phyloP scores from a whole-genome alignment of 192 early-diverging fungal genomes.

The Dispira parvispora region DNA sequence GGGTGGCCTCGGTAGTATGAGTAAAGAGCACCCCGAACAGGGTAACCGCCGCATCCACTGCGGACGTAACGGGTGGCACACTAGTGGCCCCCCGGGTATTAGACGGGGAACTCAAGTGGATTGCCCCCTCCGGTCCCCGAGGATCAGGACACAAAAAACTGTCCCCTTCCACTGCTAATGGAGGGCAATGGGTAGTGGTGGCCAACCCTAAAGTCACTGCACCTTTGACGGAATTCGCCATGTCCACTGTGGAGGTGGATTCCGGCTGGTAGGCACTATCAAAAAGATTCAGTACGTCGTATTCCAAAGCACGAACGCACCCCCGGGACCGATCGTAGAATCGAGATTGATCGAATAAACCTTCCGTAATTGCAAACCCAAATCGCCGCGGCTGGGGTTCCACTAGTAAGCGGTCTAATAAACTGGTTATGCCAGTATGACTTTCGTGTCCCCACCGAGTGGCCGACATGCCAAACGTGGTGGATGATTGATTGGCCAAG shows the following conservation, averaged over 20 bases:
- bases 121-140: neutral
- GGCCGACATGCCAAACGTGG: slow-evolving; percentile 13
- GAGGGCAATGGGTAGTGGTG: neutral
- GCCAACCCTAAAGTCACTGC: too few relatives aligned
- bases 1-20: slow-evolving; percentile 41
- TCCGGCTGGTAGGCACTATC: neutral
- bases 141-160: too few relatives aligned
- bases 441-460: slow-evolving; percentile 26
- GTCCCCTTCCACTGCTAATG: neutral
- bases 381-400: slow-evolving; percentile 5
- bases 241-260: neutral
- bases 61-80: slow-evolving; percentile 20
- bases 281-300: slow-evolving; percentile 5
- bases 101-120: neutral
- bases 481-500: neutral
- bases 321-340: neutral
- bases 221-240: neutral
- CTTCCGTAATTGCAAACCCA: slow-evolving; percentile 9
- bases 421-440: slow-evolving; percentile 20
- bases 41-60: slow-evolving; percentile 66
- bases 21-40: slow-evolving; percentile 64
- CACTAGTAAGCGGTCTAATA: slow-evolving; percentile 14
- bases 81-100: neutral
- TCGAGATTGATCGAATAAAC: neutral
- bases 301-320: neutral